Base-by-base conservation (phyloP, 805 yeast genomes). In the Saccharomycopsis fibuligera region DNA sequence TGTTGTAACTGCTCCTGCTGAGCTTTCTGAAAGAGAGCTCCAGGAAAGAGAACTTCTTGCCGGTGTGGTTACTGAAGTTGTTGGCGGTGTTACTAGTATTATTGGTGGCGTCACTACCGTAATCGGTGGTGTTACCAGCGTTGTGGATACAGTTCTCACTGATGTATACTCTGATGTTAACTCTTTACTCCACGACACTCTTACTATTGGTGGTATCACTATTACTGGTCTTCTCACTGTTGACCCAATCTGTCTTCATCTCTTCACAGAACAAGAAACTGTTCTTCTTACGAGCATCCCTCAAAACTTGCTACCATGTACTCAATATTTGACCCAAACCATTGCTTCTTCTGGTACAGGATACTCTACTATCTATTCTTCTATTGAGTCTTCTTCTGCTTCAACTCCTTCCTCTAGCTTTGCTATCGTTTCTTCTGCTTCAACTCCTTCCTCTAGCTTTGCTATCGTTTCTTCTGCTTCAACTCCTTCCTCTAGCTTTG, bases 241-340 rank as follows among this genome's bases (percentile, higher is more conserved):
- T n/a, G 44, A 41, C 12, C 19, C 12, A 17, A 25, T 40, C 16
- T 48, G 51, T 37, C 22, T 44, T 14, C 47, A 42, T 22, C 16
- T 48, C 17, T 48, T 22, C 35, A 48, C 51, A 10, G 37, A 41
- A 24, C 50, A 41, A 35, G 46, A 22, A 16, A 47, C 51, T 43
- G n/a, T 23, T 21, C 29, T 21, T 17, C 35, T 48, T 21, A 44
- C 47, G 9, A 31, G 29, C 8, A 35, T 48, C 38, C 44, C 43
- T n/a, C 47, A 44, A 23, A 36, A 48, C 38, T 29, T 43, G 24
- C 37, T 35, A 23, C 14, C 51, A 8, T 48, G 51, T 30, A 14
- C 49, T 21, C 5, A 14, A 6, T 38, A 24, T 23, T 23, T 36
- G 17, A n/a, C n/a, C n/a, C n/a, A n/a, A n/a, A n/a, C n/a, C n/a